Conservation (phyloP, 139 green algal genomes). For the Chlorella sorokiniana region DNA sequence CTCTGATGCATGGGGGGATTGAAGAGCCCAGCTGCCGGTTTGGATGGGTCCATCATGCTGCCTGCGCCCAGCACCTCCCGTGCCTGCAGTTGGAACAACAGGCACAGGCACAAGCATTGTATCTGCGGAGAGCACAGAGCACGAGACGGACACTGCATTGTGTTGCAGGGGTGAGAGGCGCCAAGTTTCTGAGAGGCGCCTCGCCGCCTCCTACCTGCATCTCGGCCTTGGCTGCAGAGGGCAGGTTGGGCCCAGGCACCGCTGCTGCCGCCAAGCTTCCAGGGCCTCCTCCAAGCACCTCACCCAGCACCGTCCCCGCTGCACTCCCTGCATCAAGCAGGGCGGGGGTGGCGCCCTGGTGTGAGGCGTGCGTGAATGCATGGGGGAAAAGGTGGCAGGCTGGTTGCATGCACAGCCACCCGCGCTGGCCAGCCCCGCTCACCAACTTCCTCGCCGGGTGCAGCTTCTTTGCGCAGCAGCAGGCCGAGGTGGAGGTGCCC, state of each 20-base stretch:
- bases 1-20: too few relatives aligned
- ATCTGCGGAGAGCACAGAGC: neutral
- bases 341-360: neutral
- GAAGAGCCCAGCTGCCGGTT: neutral
- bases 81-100: neutral
- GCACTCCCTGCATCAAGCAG: constrained; percentile 27
- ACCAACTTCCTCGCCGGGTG: neutral
- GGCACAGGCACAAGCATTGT: neutral
- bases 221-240: neutral
- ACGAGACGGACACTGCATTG: neutral
- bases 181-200: neutral
- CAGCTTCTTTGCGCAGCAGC: neutral
- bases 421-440: neutral
- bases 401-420: neutral
- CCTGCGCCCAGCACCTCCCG: constrained; percentile 21
- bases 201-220: neutral
- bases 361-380: too few relatives aligned
- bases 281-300: constrained; percentile 5
- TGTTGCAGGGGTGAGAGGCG: neutral
- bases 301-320: constrained; percentile 7
- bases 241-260: neutral
- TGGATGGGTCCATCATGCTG: constrained; percentile 9
- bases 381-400: too few relatives aligned
- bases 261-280: neutral
- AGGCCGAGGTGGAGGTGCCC: constrained; percentile 4